These are phyloP conservation scores for Neurospora africana DNA, from an alignment of 495 filamentous ascomycete genomes.

Conservation along the genomic window DNA sequence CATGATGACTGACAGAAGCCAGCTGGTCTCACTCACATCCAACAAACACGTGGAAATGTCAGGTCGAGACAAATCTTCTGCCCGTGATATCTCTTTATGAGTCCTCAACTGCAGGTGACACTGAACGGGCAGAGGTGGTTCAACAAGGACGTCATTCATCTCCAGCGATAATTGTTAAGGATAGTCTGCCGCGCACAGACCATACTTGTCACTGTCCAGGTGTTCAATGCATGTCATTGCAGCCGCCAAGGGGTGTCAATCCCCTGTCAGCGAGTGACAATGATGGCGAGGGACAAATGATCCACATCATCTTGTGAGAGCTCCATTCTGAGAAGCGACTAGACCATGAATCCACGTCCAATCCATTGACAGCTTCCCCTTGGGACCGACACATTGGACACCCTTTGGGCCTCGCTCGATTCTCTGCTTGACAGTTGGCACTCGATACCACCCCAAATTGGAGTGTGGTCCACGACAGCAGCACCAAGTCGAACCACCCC, in stretches of 20 bases:
- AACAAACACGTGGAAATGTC: neutral
- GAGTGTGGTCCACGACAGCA: neutral
- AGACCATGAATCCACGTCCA: neutral
- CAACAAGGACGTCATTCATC: neutral
- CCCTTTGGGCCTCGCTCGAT: neutral
- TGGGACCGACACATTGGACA: neutral
- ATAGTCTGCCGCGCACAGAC: neutral
- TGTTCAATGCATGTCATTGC: neutral
- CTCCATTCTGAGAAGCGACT: neutral
- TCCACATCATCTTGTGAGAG: neutral
- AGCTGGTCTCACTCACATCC: neutral
- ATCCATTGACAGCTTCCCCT: neutral
- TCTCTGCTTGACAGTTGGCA: neutral
- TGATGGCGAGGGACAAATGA: neutral
- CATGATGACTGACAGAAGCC: neutral
- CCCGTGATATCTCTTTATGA: neutral
- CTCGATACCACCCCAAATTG: neutral
- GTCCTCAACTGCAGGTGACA: neutral
- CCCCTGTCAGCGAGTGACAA: neutral
- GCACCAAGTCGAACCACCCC: neutral
- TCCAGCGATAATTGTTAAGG: neutral
- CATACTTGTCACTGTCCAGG: neutral
- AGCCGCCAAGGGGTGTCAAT: neutral
- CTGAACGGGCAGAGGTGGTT: too few relatives aligned
- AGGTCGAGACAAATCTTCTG: neutral